Evolutionary conservation across 1,284 basidiomycete species (phyloP).

Genomic region (Ceratobasidium sp.): DNA sequence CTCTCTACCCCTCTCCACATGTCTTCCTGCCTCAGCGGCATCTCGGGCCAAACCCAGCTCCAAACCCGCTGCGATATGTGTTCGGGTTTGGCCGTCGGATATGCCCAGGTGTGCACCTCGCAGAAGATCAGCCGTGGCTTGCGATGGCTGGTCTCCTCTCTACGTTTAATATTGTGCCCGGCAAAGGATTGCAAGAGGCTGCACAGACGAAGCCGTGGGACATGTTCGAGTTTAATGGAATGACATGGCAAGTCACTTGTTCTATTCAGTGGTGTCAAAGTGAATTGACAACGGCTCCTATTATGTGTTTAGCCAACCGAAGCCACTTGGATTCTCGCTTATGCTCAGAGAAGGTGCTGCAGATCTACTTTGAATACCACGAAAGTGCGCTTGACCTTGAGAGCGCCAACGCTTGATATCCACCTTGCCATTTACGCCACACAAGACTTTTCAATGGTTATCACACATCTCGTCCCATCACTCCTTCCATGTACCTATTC

Average conservation of each 20-base stretch:
- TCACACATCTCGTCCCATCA: neutral
- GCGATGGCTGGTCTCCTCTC: constrained; percentile 34
- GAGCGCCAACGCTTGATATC: neutral
- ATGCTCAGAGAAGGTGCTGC: constrained; percentile 14
- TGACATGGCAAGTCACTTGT: constrained; percentile 26
- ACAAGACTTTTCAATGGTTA: neutral
- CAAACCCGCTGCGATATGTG: constrained; percentile 28
- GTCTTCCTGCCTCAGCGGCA: constrained; percentile 19
- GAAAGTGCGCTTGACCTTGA: neutral
- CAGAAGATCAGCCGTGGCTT: constrained; percentile 30
- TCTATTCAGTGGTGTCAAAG: neutral
- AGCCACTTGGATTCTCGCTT: constrained; percentile 22
- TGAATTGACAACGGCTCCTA: too few relatives aligned
- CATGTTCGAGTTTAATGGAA: constrained; percentile 40
- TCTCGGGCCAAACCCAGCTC: constrained; percentile 11
- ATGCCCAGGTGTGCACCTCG: constrained; percentile 36
- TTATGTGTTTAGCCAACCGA: constrained; percentile 22
- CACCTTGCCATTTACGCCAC: neutral
- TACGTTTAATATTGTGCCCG: constrained; percentile 13
- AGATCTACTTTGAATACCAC: constrained; percentile 14
- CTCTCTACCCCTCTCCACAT: constrained; percentile 24
- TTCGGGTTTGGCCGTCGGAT: constrained; percentile 29
- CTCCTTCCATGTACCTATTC: neutral
- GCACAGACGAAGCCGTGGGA: constrained; percentile 13
- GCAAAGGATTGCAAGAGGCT: neutral